Percentiles rank a stretch among this genome's conserved stretches.
Conservation (phyloP, 2,329 filamentous ascomycete genomes). For the Lecanicillium sp. region DNA sequence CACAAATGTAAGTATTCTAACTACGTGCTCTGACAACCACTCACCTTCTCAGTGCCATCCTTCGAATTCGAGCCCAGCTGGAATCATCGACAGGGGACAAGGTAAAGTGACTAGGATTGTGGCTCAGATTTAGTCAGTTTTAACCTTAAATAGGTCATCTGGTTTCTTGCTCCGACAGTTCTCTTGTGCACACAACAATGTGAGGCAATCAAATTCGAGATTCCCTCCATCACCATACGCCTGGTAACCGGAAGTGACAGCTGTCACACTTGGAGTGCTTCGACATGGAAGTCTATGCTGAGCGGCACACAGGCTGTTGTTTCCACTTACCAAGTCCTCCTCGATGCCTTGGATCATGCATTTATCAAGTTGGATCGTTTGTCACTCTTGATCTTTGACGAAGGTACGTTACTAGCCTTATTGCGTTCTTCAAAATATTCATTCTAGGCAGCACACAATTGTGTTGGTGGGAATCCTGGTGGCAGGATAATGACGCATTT, state of each 20-base stretch:
- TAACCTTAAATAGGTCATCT: conserved; percentile 45
- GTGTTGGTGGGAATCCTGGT: conserved; percentile 55
- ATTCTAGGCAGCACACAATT: conserved; percentile 64
- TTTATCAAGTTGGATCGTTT: conserved; percentile 62
- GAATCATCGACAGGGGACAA: conserved; percentile 47
- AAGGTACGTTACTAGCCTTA: conserved; percentile 53
- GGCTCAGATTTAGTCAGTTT: conserved; percentile 18
- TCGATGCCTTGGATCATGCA: conserved; percentile 67
- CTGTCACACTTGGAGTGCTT: conserved; percentile 65
- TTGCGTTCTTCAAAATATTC: not conserved
- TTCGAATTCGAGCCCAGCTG: conserved; percentile 61
- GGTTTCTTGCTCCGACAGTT: conserved; percentile 70
- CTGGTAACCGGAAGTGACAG: conserved; percentile 63
- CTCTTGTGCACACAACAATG: conserved; percentile 62
- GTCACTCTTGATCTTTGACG: conserved; percentile 72
- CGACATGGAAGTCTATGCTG: conserved; percentile 62
- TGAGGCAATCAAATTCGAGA: conserved; percentile 52
- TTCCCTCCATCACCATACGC: conserved; percentile 53
- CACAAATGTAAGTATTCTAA: conserved; percentile 55
- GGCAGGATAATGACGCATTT: conserved; percentile 67
- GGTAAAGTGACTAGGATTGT: too few relatives aligned
- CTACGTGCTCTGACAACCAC: conserved; percentile 17
- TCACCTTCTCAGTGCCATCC: conserved; percentile 47
- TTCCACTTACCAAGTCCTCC: conserved; percentile 68
- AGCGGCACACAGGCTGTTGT: conserved; percentile 64